phyloP scores from a whole-genome alignment of 495 filamentous ascomycete species.

The Chaetomium fimeti region DNA sequence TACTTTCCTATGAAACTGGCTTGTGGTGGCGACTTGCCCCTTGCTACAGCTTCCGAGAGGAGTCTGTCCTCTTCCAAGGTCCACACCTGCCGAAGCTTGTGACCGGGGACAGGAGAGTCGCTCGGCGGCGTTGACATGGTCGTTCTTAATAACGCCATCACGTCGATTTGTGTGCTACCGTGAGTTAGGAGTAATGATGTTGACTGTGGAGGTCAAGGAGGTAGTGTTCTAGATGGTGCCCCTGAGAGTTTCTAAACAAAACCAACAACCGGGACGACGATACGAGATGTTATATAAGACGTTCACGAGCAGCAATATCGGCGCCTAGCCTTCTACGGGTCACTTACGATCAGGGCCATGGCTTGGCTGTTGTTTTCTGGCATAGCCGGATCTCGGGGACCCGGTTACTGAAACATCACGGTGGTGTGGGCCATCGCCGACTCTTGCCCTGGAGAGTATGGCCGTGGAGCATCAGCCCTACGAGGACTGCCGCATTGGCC shows the following conservation, averaged over 20 bases:
- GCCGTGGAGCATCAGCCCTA: conserved; percentile 13
- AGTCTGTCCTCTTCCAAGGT: conserved; percentile 32
- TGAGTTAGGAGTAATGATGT: not conserved
- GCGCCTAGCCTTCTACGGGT: not conserved
- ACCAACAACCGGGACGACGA: not conserved
- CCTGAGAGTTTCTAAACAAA: not conserved
- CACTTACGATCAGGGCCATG: not conserved
- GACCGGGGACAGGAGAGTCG: not conserved
- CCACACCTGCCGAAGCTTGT: conserved; percentile 33
- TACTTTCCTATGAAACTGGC: not conserved
- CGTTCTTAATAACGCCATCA: not conserved
- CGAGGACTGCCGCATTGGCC: not conserved
- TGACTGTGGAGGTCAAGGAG: not conserved
- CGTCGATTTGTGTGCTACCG: not conserved
- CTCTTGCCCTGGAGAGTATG: not conserved
- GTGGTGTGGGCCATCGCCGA: not conserved
- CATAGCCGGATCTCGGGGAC: conserved; percentile 12
- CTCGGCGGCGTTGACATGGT: not conserved
- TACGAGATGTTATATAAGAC: not conserved
- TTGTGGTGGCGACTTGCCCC: conserved; percentile 16
- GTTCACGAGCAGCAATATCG: not conserved
- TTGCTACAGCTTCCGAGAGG: conserved; percentile 28
- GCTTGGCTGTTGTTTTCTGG: not conserved
- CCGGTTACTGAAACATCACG: conserved; percentile 6
- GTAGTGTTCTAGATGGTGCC: not conserved